Evolutionary conservation across 495 filamentous ascomycete species (phyloP).

Genomic region (Trichoderma gamsii): DNA sequence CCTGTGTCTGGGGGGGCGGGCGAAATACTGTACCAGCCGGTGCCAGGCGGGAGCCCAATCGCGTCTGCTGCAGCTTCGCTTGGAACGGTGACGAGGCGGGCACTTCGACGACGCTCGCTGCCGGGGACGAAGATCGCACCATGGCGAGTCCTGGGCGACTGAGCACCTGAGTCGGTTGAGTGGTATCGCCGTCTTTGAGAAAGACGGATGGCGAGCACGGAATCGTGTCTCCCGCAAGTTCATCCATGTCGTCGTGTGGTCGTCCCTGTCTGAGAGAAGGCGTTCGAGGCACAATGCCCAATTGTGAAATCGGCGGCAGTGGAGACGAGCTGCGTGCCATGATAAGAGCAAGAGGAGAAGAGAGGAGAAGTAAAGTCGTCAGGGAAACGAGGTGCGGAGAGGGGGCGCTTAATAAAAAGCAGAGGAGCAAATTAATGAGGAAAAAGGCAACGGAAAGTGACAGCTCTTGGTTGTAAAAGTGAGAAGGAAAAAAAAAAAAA

Average conservation of each 20-base stretch:
- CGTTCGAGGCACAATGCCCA: conserved; percentile 1
- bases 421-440: neutral
- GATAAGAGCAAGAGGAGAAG: neutral
- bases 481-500: neutral
- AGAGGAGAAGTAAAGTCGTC: neutral
- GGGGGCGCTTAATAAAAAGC: neutral
- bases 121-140: conserved; percentile 26
- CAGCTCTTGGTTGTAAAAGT: neutral
- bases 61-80: conserved; percentile 23
- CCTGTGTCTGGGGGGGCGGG: conserved; percentile 35
- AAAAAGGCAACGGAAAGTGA: neutral
- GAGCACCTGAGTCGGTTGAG: conserved; percentile 63
- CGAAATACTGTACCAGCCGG: conserved; percentile 71
- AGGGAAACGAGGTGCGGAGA: neutral
- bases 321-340: conserved; percentile 15
- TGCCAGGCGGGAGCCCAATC: conserved; percentile 59
- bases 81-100: conserved; percentile 72
- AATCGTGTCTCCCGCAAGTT: conserved; percentile 26
- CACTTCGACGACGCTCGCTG: conserved; percentile 64
- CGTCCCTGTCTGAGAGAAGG: neutral
- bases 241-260: conserved; percentile 20
- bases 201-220: conserved; percentile 29
- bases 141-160: conserved; percentile 18
- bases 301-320: neutral
- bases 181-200: conserved; percentile 30